Evolutionary conservation across 495 filamentous ascomycete species (phyloP).

Genomic region (Aspergillus bertholletiae): DNA sequence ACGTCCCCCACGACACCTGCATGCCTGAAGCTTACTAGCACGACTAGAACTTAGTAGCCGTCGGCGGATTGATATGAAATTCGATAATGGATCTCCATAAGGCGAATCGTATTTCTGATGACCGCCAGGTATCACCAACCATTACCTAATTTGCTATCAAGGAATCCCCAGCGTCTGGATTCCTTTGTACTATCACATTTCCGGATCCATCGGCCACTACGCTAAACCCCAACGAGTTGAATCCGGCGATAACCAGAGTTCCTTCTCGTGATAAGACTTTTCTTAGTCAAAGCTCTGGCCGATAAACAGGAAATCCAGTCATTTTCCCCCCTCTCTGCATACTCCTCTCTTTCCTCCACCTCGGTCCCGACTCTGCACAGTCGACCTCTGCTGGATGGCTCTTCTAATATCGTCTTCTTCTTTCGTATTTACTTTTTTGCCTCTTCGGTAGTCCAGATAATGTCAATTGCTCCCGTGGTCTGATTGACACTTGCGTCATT

Average conservation of each 20-base stretch:
- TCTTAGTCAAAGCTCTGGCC: neutral
- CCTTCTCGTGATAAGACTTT: neutral
- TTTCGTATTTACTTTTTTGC: neutral
- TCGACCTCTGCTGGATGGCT: neutral
- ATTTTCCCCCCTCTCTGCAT: neutral
- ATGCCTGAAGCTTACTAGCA: no score
- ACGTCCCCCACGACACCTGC: no score
- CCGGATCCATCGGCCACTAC: neutral
- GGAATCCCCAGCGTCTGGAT: neutral
- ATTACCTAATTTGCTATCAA: neutral
- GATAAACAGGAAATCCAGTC: neutral
- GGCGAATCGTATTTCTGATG: no score
- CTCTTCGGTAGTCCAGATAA: neutral
- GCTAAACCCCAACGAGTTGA: neutral
- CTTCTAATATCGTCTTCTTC: neutral
- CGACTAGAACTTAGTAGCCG: no score
- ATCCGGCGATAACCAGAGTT: neutral
- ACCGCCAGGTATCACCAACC: neutral
- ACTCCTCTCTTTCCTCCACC: neutral
- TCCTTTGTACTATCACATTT: neutral
- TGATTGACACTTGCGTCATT: conserved; percentile 19
- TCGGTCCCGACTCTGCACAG: neutral
- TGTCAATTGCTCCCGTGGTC: conserved; percentile 12
- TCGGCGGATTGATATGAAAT: no score
- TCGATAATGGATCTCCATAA: no score